Evolutionary conservation across 2,329 filamentous ascomycete species (phyloP), one percentile per base, ranked within the genome.

Genomic region (Aureobasidium sp.): DNA sequence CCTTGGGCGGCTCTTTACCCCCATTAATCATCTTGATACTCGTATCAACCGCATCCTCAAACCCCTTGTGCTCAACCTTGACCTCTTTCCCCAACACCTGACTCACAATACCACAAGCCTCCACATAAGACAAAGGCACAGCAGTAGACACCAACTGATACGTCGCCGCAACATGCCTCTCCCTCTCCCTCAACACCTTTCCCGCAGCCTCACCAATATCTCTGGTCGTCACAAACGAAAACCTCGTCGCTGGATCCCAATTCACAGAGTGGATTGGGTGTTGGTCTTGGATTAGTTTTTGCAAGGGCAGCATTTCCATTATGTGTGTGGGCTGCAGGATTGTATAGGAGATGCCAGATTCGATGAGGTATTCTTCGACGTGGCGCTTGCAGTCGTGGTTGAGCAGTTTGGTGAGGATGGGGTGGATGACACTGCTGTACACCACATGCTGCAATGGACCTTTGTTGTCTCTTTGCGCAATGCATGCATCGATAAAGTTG

Each of bases 401-500:
- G 58, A 72, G 64, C 66, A 76, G 68, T 61, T 73, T 73, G 31
- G 69, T 67, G 8, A 74, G 63, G 61, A 71, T 69, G 0, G 73
- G 69, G 59, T 72, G 66, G 2, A 74, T 62, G 27, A 75, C 74
- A 17, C 68, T 71, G 42, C 67, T 70, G 62, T 70, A 72, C 37
- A 76, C 67, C 36, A 77, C 71, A 55, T 77, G 75, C 62, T 66
- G 66, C 57, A 74, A 69, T 0, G 34, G 45, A n/a, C 63, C 66
- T 14, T 64, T 58, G 2, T 64, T 45, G 17, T 47, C 39, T n/a
- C 63, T 60, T 56, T 72, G 64, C 11, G 63, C 37, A 1, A 69
- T 52, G 0, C 71, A 72, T 14, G 73, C 71, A 42, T 77, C 73
- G 63, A 77, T 68, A 66, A 77, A 71, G 67, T 72, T 71, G 51